A percentile compares a stretch with the other conserved stretches of the same genome.
These are phyloP conservation scores for Alternaria gansuensis DNA, from an alignment of 2,329 filamentous ascomycete species.

Conservation along the genomic window DNA sequence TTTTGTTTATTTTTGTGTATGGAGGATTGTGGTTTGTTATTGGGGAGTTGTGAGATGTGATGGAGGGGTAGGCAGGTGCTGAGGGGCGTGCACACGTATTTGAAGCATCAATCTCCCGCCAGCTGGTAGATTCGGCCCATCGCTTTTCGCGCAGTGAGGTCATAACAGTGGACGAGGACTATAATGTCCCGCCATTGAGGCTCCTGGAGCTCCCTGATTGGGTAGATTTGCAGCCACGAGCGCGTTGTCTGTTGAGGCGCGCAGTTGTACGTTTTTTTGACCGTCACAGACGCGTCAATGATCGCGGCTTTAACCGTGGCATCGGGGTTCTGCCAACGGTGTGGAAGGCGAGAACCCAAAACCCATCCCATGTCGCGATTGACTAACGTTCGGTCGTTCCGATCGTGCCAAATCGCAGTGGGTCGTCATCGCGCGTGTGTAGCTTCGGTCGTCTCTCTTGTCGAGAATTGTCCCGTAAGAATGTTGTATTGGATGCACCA, in stretches of 20 bases:
- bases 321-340: conserved; percentile 14
- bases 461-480: not conserved
- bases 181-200: conserved; percentile 17
- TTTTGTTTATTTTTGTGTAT: conserved; percentile 26
- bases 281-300: conserved; percentile 24
- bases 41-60: conserved; percentile 13
- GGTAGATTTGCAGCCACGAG: conserved; percentile 2
- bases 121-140: conserved; percentile 36
- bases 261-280: conserved; percentile 16
- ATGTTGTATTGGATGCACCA: not conserved
- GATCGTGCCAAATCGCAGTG: conserved; percentile 1
- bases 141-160: conserved; percentile 47
- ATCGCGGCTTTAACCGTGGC: conserved; percentile 15
- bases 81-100: conserved; percentile 42
- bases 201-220: conserved; percentile 10
- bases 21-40: conserved; percentile 14
- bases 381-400: conserved; percentile 10
- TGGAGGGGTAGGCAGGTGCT: conserved; percentile 27
- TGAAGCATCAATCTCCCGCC: conserved; percentile 32
- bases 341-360: conserved; percentile 4
- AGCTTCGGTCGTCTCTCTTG: not conserved
- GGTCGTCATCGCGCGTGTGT: not conserved
- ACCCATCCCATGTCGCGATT: not conserved
- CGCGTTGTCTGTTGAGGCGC: conserved; percentile 11
- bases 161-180: conserved; percentile 35